Conservation (phyloP, 805 yeast species). For the Myxozyma monticola region DNA sequence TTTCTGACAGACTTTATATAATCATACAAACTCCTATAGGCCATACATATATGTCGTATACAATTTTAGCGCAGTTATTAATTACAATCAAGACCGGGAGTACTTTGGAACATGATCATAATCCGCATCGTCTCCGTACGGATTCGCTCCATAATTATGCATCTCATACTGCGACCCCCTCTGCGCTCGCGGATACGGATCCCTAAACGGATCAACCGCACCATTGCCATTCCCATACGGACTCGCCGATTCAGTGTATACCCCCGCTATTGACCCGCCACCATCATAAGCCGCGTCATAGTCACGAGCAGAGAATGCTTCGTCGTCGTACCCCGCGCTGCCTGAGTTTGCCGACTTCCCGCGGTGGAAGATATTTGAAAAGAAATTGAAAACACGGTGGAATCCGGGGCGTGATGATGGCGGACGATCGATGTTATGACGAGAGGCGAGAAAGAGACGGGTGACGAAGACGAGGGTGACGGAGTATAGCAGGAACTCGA, state of each 20-base stretch:
- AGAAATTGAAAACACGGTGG: too few species aligned
- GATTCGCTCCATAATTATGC: slow-evolving; percentile 3
- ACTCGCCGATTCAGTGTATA: too few species aligned
- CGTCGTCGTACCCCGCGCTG: too few species aligned
- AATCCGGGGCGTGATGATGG: too few species aligned
- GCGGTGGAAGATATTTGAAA: too few species aligned
- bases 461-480: slow-evolving; percentile 12
- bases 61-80: too few species aligned
- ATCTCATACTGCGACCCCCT: slow-evolving; percentile 13
- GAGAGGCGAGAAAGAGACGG: neutral
- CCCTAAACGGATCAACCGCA: neutral
- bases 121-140: slow-evolving; percentile 5
- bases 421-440: too few species aligned
- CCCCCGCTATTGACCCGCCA: too few species aligned
- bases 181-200: neutral
- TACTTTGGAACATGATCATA: neutral
- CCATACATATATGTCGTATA: too few species aligned
- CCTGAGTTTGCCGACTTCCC: neutral
- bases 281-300: slow-evolving; percentile 20
- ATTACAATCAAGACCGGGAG: too few species aligned
- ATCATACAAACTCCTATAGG: too few species aligned
- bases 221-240: neutral
- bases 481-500: neutral
- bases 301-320: slow-evolving; percentile 17
- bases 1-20: too few species aligned